These are phyloP conservation scores for Picea mariana DNA, from an alignment of 83 land plant species.

Conservation along the genomic window DNA sequence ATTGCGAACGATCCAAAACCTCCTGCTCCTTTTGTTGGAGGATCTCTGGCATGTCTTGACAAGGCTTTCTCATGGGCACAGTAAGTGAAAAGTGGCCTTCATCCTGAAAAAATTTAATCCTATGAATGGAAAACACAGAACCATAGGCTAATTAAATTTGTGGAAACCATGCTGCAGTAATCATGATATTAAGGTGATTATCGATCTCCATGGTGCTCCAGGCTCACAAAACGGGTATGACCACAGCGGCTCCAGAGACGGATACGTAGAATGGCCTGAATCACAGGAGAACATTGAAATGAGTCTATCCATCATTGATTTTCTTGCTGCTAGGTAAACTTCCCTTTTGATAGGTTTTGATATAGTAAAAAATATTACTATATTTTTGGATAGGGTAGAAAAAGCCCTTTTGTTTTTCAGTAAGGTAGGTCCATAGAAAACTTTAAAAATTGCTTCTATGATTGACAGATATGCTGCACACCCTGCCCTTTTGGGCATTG, in stretches of 20 bases:
- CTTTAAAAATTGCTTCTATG: too few relatives aligned
- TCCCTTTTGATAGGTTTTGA: too few relatives aligned
- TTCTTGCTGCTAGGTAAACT: too few relatives aligned
- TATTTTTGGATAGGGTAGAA: too few relatives aligned
- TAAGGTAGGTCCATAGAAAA: too few relatives aligned
- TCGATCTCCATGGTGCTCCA: slow-evolving; percentile 68
- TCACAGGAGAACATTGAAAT: not conserved
- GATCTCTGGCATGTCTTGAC: slow-evolving; percentile 41
- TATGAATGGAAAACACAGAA: too few relatives aligned
- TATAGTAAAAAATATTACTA: too few relatives aligned
- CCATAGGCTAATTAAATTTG: too few relatives aligned
- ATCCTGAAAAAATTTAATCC: too few relatives aligned
- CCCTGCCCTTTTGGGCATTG: too few relatives aligned
- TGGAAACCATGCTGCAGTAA: not conserved
- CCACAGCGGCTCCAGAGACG: slow-evolving; percentile 52
- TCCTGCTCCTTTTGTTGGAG: slow-evolving; percentile 42
- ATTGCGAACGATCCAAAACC: slow-evolving; percentile 52
- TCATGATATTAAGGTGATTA: slow-evolving; percentile 46
- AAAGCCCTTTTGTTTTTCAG: too few relatives aligned
- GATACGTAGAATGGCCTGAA: not conserved
- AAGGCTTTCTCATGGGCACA: slow-evolving; percentile 41
- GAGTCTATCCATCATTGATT: not conserved
- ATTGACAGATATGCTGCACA: too few relatives aligned
- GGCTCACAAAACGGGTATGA: slow-evolving; percentile 55
- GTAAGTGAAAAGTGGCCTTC: slow-evolving; percentile 13